Evolutionary conservation across 2,329 filamentous ascomycete genomes (phyloP).

Genomic region (Ophiostoma sp.): DNA sequence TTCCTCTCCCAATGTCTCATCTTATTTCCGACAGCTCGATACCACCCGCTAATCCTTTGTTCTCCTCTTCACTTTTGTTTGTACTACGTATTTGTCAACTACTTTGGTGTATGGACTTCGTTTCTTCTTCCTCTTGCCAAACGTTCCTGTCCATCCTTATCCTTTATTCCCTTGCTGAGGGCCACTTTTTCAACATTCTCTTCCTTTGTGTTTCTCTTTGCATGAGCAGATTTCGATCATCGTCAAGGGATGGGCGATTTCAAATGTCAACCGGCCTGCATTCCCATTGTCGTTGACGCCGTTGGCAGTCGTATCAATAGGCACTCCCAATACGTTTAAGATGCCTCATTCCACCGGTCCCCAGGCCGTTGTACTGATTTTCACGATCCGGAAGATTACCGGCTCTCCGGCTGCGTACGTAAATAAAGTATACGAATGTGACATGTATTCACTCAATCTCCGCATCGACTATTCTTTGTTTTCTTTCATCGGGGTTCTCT

Average conservation of each 20-base stretch:
- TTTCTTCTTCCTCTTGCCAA: slow-evolving; percentile 3
- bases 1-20: neutral
- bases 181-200: slow-evolving; percentile 5
- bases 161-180: neutral
- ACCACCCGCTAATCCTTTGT: neutral
- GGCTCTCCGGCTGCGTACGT: neutral
- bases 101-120: neutral
- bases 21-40: neutral
- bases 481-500: neutral
- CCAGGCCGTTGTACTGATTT: neutral
- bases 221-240: slow-evolving; percentile 7
- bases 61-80: neutral
- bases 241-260: neutral
- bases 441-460: neutral
- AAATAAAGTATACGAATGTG: neutral
- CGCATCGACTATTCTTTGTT: neutral
- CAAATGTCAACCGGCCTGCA: slow-evolving; percentile 4
- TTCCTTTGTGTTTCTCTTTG: neutral
- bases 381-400: slow-evolving; percentile 1
- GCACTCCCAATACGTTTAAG: neutral
- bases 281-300: neutral
- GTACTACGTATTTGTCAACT: neutral
- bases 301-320: neutral
- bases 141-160: slow-evolving; percentile 9
- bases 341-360: neutral